Base-by-base conservation (phyloP, 192 early-diverging fungal species). In the Geranomyces variabilis region DNA sequence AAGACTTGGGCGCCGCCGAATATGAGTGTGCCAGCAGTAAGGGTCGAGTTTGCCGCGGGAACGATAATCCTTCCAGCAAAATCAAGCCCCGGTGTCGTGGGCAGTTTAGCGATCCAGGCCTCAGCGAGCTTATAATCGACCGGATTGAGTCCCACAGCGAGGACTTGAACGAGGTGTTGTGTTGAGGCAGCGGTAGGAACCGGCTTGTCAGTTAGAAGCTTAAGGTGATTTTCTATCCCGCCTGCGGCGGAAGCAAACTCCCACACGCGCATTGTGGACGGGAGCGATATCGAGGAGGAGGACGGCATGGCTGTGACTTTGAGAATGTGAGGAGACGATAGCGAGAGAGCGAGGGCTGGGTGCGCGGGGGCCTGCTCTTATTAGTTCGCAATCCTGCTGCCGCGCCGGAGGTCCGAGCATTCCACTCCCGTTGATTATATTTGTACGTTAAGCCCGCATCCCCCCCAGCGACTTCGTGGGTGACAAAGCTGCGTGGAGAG, bases 11-110 rank as follows among this genome's bases (percentile, higher is more conserved):
- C 43, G 12, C 5, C 41, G 29, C 75, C 75, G 46, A 47, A 77
- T 10, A 79, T 70, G 22, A 26, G 44, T 43, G 79, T 75, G 1
- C 78, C 78, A 15, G 41, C 48, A 30, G 67, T 77, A 24, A 79
- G 64, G 24, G 28, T 75, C 34, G 58, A 63, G 36, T 15, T 14
- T 12, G 70, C 75, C 43, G 75, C 78, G 10, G 33, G 14, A 21
- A 45, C 71, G 0, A 79, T 75, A 2, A 68, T 51, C 19, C 51
- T 3, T 29, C 78, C 78, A 3, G 65, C 66, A 63, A 74, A 74
- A 21, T 78, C 51, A 29, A 76, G 69, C n/a, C 78, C 78, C 31
- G 68, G 70, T 22, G 55, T 66, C 29, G 69, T 21, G 9, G 63
- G 64, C 43, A 34, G 29, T 26, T 28, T 44, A 47, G 49, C 30